Evolutionary conservation across 768 basidiomycete genomes (phyloP), one percentile per base, ranked within the genome.

Genomic region (Kwoniella pini): DNA sequence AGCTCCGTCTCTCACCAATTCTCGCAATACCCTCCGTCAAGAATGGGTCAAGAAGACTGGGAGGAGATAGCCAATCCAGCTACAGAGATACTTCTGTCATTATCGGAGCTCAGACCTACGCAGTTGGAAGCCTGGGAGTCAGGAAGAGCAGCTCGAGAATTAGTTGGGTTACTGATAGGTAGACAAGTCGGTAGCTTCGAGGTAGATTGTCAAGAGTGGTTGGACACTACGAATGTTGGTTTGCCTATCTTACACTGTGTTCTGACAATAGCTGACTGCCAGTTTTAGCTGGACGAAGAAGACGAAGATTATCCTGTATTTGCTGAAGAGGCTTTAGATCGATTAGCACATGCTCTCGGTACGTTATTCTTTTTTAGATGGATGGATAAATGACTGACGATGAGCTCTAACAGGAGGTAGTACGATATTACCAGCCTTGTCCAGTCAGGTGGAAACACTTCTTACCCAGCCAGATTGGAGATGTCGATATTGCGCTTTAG

Each of bases 401-500:
- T 39, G 49, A 39, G 21, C 17, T 38, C 39, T 17, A 19, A 7
- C 24, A 43, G 89, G 89, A 5, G 90, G 91, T 0, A 82, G 86
- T 57, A 80, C 84, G 0, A 84, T 92, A 0, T 80, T 94, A 4
- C 91, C 88, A 0, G 85, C 87, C 10, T 87, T 91, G 4, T 92
- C 92, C 80, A 85, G 86, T 75, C 85, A 86, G 60, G 90, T 91
- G 13, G 89, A 89, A 0, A 86, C 86, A 0, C 90, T 94, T 87
- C 81, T 93, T 57, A 84, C 83, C 0, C 86, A 84, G 56, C 87
- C 86, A 61, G 89, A 92, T 77, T 95, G 92, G 92, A 82, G 89
- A 53, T 83, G 86, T 26, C 82, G 91, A 27, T 90, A 94, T 68
- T 90, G 90, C 0, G 91, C 88, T 11, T 79, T 94, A 24, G 89